These are phyloP conservation scores for Sporopachydermia cereana DNA, from an alignment of 1,139 yeast genomes.

Conservation along the genomic window DNA sequence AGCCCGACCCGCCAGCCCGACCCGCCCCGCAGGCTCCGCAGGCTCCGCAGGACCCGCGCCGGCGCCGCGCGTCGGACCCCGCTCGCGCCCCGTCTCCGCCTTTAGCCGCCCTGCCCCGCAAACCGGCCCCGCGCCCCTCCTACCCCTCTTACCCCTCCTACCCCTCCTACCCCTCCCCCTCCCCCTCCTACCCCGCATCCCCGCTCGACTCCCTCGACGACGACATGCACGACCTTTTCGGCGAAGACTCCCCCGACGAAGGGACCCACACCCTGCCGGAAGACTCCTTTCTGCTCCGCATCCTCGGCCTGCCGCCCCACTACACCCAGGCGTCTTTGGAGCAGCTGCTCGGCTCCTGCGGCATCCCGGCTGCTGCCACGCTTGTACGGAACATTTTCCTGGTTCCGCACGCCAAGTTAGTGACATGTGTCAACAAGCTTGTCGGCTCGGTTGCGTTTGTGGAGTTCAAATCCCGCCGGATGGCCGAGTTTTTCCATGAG, in stretches of 20 bases:
- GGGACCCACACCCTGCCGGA: background rate
- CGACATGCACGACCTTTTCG: background rate
- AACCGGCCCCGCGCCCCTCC: background rate
- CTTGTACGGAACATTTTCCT: background rate
- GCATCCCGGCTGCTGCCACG: background rate
- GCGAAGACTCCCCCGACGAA: background rate
- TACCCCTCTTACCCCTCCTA: background rate
- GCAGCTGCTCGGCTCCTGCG: background rate
- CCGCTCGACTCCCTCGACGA: background rate
- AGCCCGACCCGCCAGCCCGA: background rate
- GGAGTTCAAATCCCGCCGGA: background rate
- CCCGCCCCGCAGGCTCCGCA: background rate
- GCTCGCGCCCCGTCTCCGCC: background rate
- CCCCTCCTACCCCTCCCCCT: background rate
- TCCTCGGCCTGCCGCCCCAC: background rate
- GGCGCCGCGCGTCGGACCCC: too few species aligned
- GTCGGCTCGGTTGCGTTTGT: slow-evolving; percentile 2
- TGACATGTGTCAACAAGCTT: background rate
- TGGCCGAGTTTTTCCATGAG: background rate
- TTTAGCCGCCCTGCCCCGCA: too few species aligned
- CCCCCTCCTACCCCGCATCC: background rate
- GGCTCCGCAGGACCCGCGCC: background rate
- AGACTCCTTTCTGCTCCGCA: background rate
- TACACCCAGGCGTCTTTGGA: background rate
- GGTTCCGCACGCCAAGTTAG: background rate